Evolutionary conservation across 805 yeast genomes (phyloP), one percentile per base, ranked within the genome.

Genomic region (Yamadazyma sp.): DNA sequence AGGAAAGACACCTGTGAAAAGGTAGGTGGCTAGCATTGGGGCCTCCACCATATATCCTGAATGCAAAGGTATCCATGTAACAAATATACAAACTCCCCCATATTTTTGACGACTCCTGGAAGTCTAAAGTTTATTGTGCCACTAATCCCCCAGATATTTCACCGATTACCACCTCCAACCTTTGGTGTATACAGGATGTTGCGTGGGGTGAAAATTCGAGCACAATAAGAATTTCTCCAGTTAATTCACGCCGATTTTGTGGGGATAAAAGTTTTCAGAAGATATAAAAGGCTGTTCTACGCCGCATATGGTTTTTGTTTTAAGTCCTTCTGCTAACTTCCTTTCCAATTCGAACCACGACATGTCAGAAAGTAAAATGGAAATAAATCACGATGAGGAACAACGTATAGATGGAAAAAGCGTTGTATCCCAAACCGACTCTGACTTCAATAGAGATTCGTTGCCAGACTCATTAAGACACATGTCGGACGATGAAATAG

Each of bases 401-500:
- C 34, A 24, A 19, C 28, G 25, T n/a, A 11, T 27, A 11, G 33
- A 32, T 7, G 31, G 12, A 4, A 38, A 32, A 15, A 15, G 22
- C 20, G 22, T 17, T 10, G 23, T 14, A 11, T 32, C 31, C 5
- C 24, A 14, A 15, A 10, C 35, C 8, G 31, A 26, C 4, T 17
- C 21, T 19, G 34, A 37, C 19, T 4, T 19, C 10, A 8, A 13
- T 9, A 34, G 36, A 21, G 39, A 28, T 12, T 22, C 26, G n/a
- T 27, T 46, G 13, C 71, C 72, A 1, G 69, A 60, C 17, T 53
- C 65, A 3, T 53, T 67, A 34, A 50, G 47, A 37, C 49, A 44
- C 10, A 48, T 57, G 45, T 38, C 62, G 6, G 59, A 56, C 17
- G 77, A 64, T 28, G 80, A 77, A 44, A 60, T 77, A 9, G 64